phyloP scores from a whole-genome alignment of 2,329 filamentous ascomycete species.

The Albophoma yamanashiensis region DNA sequence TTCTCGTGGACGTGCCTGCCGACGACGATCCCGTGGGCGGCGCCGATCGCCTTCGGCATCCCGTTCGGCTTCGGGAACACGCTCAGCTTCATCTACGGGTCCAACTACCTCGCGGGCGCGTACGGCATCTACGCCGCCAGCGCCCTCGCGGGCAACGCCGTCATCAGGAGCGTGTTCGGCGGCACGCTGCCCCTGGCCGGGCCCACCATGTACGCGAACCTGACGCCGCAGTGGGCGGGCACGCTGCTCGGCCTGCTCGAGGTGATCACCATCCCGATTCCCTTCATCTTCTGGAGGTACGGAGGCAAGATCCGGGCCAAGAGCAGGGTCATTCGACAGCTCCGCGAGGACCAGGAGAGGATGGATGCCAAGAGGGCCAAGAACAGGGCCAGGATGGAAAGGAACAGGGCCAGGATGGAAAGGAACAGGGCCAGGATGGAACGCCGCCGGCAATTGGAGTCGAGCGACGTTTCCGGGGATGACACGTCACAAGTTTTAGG shows the following conservation, averaged over 20 bases:
- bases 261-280: conserved; percentile 65
- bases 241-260: conserved; percentile 67
- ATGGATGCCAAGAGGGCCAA: conserved; percentile 20
- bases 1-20: conserved; percentile 87
- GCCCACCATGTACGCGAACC: conserved; percentile 54
- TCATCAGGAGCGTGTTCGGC: conserved; percentile 63
- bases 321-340: conserved; percentile 34
- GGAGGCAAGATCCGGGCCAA: conserved; percentile 41
- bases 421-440: neutral
- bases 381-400: conserved; percentile 12
- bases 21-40: conserved; percentile 67
- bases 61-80: conserved; percentile 72
- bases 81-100: conserved; percentile 70
- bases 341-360: conserved; percentile 33
- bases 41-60: conserved; percentile 66
- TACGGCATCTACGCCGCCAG: conserved; percentile 78
- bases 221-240: conserved; percentile 70
- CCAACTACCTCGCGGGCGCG: conserved; percentile 67
- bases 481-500: neutral
- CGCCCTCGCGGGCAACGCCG: conserved; percentile 69
- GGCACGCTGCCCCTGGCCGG: conserved; percentile 70
- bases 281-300: conserved; percentile 64
- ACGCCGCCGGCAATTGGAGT: neutral
- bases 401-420: conserved; percentile 5
- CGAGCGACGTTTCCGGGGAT: neutral